Conservation (phyloP, 345 rosid genomes). For the Alliaria petiolata region DNA sequence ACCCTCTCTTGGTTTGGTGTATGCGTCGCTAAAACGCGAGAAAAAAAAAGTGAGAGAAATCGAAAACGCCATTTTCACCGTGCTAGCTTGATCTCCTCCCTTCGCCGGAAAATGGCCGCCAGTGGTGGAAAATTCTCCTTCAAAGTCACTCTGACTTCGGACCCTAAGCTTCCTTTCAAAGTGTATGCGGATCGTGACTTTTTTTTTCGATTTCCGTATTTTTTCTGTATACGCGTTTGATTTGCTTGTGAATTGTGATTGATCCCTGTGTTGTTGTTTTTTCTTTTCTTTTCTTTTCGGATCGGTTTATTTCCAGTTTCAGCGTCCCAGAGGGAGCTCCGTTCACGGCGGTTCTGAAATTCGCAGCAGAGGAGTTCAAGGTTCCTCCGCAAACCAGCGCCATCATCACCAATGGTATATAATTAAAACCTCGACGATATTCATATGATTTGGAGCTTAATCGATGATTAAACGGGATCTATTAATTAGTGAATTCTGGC, state of each 20-base stretch:
- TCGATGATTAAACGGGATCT: background rate
- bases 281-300: background rate
- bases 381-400: slow-evolving; percentile 99
- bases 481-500: background rate
- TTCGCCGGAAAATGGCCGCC: slow-evolving; percentile 56
- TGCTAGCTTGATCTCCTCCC: background rate
- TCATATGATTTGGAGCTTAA: background rate
- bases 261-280: background rate
- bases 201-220: background rate
- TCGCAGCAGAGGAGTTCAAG: slow-evolving; percentile 97
- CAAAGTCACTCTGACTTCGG: slow-evolving; percentile 95
- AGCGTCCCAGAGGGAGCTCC: slow-evolving; percentile 98
- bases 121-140: slow-evolving; percentile 87
- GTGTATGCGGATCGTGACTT: slow-evolving; percentile 41
- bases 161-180: slow-evolving; percentile 98
- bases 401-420: slow-evolving; percentile 92
- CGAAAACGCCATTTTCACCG: background rate
- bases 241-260: background rate
- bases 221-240: background rate
- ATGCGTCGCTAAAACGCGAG: slow-evolving; percentile 21
- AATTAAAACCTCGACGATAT: background rate
- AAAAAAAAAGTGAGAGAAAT: background rate
- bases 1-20: background rate
- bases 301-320: slow-evolving; percentile 48
- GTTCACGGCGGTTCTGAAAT: slow-evolving; percentile 91